These are phyloP conservation scores for Mariannaea elegans DNA, from an alignment of 2,329 filamentous ascomycete genomes.

Conservation along the genomic window DNA sequence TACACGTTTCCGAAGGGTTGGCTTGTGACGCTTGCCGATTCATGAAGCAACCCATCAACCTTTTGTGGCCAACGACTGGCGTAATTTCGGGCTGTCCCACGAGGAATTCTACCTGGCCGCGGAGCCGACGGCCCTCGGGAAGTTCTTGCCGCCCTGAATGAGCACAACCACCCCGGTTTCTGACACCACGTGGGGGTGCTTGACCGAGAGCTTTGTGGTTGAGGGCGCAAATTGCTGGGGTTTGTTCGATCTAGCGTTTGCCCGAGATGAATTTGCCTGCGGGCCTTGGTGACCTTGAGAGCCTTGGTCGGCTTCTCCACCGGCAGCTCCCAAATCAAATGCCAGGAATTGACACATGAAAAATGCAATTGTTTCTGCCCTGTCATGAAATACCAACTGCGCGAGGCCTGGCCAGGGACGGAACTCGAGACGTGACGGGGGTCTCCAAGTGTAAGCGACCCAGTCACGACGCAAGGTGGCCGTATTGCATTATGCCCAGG, in stretches of 20 bases:
- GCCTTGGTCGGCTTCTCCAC: conserved; percentile 28
- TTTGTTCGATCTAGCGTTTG: conserved; percentile 2
- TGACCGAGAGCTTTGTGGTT: conserved; percentile 6
- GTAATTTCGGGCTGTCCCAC: conserved; percentile 19
- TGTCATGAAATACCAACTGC: conserved; percentile 16
- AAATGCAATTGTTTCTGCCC: conserved; percentile 24
- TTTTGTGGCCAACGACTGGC: not conserved
- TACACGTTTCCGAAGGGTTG: conserved; percentile 8
- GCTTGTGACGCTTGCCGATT: not conserved
- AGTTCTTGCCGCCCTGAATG: conserved; percentile 17
- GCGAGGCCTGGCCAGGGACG: conserved; percentile 14
- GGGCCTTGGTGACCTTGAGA: conserved; percentile 31
- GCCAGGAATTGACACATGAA: conserved; percentile 31
- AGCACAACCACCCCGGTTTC: conserved; percentile 20
- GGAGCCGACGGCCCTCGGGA: conserved; percentile 22
- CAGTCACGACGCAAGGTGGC: conserved; percentile 28
- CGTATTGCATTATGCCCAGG: conserved; percentile 20
- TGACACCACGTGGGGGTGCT: conserved; percentile 36
- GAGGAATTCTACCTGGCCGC: not conserved
- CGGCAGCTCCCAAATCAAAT: conserved; percentile 15
- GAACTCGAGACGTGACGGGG: conserved; percentile 18
- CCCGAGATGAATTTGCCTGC: conserved; percentile 35
- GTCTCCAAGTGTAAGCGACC: conserved; percentile 26
- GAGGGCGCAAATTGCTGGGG: not conserved
- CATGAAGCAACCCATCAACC: not conserved